These are phyloP conservation scores for Bruguiera sexangula DNA, from an alignment of 345 rosid species.

Conservation along the genomic window DNA sequence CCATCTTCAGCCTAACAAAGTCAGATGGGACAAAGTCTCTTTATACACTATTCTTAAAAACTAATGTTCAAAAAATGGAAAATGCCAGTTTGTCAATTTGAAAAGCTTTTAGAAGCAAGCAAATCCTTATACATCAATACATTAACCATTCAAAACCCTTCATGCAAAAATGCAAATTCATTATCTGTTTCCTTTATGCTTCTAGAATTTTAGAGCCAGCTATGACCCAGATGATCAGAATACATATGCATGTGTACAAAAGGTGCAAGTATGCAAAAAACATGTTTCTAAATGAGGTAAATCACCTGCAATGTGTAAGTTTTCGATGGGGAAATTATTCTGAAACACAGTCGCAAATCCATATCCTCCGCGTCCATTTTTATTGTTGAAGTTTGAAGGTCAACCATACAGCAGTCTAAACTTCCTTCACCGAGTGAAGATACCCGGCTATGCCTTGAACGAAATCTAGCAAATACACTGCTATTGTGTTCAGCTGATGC, in stretches of 20 bases:
- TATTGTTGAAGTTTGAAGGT: constrained; percentile 65
- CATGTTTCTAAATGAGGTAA: neutral
- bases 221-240: neutral
- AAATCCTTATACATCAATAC: no score
- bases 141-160: no score
- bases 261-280: neutral
- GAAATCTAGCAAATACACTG: constrained; percentile 77
- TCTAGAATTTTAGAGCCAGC: neutral
- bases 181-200: neutral
- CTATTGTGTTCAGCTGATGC: constrained; percentile 54
- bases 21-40: constrained; percentile 3
- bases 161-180: neutral
- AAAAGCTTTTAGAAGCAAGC: no score
- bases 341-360: constrained; percentile 79
- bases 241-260: neutral
- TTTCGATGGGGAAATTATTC: constrained; percentile 74
- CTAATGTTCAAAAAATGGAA: no score
- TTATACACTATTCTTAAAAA: neutral
- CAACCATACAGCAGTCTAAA: constrained; percentile 49
- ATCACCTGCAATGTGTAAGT: constrained; percentile 77
- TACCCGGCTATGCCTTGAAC: constrained; percentile 53
- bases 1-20: constrained; percentile 77
- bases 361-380: constrained; percentile 78
- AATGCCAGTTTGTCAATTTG: no score
- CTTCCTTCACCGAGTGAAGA: constrained; percentile 55